phyloP scores from a whole-genome alignment of 1,284 basidiomycete genomes.

The Cystobasidium slooffiae region DNA sequence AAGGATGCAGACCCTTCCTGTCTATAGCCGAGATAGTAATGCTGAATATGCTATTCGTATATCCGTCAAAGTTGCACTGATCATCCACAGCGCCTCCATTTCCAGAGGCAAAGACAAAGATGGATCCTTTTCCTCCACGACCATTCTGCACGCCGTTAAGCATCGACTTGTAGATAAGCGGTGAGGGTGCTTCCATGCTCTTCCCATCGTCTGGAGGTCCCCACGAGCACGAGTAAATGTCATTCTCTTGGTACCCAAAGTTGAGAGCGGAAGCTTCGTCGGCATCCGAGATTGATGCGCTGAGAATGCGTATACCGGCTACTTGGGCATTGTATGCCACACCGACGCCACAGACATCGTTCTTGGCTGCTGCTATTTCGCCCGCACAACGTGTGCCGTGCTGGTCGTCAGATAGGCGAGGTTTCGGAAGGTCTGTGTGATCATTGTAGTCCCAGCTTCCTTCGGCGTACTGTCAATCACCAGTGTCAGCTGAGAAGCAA shows the following conservation, averaged over 20 bases:
- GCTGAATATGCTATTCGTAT: constrained; percentile 96
- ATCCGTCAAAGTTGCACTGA: constrained; percentile 99
- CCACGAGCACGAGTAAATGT: constrained; percentile 96
- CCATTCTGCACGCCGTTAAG: constrained; percentile 93
- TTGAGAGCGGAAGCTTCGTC: constrained; percentile 97
- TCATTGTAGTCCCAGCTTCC: constrained; percentile 98
- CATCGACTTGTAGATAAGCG: constrained; percentile 91
- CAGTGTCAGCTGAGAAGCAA: too few relatives aligned
- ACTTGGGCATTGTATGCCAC: constrained; percentile 91
- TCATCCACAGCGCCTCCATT: constrained; percentile 91
- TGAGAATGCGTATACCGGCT: constrained; percentile 92
- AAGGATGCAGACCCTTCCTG: constrained; percentile 88
- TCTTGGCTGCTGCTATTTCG: constrained; percentile 95
- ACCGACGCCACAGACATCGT: constrained; percentile 92
- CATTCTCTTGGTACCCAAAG: constrained; percentile 86
- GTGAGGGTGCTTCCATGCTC: constrained; percentile 92
- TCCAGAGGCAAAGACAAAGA: constrained; percentile 97
- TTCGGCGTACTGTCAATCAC: constrained; percentile 69
- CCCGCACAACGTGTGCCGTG: constrained; percentile 98
- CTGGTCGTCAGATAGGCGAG: constrained; percentile 86
- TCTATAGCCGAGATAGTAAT: constrained; percentile 95
- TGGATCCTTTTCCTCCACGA: constrained; percentile 82
- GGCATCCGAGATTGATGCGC: constrained; percentile 94
- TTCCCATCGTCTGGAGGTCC: constrained; percentile 94
- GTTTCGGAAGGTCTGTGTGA: constrained; percentile 83